Evolutionary conservation across 768 basidiomycete species (phyloP), one percentile per base, ranked within the genome.

Genomic region (Trichaptum fuscoviolaceum): DNA sequence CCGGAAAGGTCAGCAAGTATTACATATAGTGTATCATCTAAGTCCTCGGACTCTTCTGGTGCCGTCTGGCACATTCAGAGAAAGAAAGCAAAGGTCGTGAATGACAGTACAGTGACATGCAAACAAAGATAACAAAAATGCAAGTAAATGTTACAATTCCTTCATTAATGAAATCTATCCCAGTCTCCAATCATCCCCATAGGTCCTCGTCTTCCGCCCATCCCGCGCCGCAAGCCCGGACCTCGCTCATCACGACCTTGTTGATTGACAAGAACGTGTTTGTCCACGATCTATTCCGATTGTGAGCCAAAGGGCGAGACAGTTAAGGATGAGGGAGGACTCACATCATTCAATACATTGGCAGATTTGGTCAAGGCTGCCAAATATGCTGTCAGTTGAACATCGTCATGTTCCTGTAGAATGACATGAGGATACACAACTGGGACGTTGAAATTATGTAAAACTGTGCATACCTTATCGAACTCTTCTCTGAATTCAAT

Each of bases 391-490:
- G 95, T 97, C 30, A 99, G 80, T 68, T 97, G 94, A 18, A 96
- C 95, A 74, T 99, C 96, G 72, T 91, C 91, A 76, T 96, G 94
- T 85, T 99, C 96, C 95, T 97, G 71, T 25, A 64, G 30, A 58
- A 64, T 35, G 25, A 42, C 58, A 66, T 58, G 58, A 58, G 35
- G 20, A 42, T 30, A 24, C 7, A 10, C 2, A 12, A 27, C 62
- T 8, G 25, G 25, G 35, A 63, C 35, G 62, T 69, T 60, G 61
- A 66, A 17, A 20, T 59, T 20, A 67, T 7, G 64, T 35, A n/a
- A n/a, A n/a, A n/a, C 26, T 57, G 8, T 52, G 74, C 85, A 60
- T 71, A 95, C 95, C 1, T 90, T 95, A 66, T 92, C 83, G 70
- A 97, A 96, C 77, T 99, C 96, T 68, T 92, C 84, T 58, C 91